phyloP scores from a whole-genome alignment of 495 filamentous ascomycete species.

The Clohesyomyces aquaticus region DNA sequence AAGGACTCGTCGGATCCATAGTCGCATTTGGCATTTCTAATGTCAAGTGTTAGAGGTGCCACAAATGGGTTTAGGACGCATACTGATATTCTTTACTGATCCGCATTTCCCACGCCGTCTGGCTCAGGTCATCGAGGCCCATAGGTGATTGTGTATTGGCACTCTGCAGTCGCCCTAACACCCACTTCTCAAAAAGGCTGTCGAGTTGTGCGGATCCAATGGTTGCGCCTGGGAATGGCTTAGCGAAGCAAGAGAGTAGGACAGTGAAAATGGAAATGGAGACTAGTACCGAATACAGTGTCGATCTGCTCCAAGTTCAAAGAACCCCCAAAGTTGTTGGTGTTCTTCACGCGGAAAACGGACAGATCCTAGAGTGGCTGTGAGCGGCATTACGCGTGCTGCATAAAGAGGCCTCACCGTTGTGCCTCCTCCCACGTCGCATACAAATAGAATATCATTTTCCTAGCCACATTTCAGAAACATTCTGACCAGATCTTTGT shows the following conservation, averaged over 20 bases:
- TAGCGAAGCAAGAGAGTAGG: too few species aligned
- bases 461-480: too few species aligned
- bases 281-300: slow-evolving; percentile 40
- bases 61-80: not conserved
- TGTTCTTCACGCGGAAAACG: slow-evolving; percentile 37
- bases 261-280: not conserved
- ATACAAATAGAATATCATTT: slow-evolving; percentile 55
- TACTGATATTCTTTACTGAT: slow-evolving; percentile 41
- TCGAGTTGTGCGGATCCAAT: slow-evolving; percentile 41
- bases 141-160: slow-evolving; percentile 26
- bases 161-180: slow-evolving; percentile 21
- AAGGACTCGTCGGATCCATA: slow-evolving; percentile 43
- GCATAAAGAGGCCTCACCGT: slow-evolving; percentile 34
- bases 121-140: slow-evolving; percentile 26
- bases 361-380: slow-evolving; percentile 33
- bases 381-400: too few species aligned
- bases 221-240: slow-evolving; percentile 16
- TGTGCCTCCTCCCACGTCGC: slow-evolving; percentile 60
- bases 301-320: slow-evolving; percentile 46
- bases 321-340: slow-evolving; percentile 26
- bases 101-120: slow-evolving; percentile 41
- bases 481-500: too few species aligned
- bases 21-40: slow-evolving; percentile 43
- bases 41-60: not conserved
- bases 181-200: slow-evolving; percentile 37